Base-by-base conservation (phyloP, 2,329 filamentous ascomycete genomes). In the Colletotrichum tanaceti region DNA sequence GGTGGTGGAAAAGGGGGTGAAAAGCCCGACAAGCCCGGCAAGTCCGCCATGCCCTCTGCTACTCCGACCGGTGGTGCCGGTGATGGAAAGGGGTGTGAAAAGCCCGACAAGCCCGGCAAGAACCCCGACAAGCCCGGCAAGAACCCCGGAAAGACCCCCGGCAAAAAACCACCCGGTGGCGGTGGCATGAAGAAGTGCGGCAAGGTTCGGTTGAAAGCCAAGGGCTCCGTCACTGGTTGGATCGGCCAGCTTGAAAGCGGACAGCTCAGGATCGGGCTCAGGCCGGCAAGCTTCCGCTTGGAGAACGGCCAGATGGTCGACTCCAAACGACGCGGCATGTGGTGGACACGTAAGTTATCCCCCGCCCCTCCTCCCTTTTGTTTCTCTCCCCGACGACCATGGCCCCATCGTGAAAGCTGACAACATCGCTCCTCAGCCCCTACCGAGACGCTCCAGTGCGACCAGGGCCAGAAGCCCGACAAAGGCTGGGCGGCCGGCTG, bases 211-310 rank as follows among this genome's bases (percentile, higher is more conserved):
- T 74, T 90, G 43, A 81, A 79, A 5, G 83, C 85, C 43, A 80
- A 80, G 44, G 85, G 85, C 20, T 81, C 78, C 65, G 77, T 79
- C 20, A 80, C 82, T 38, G 87, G 88, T n/a, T 75, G 80, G 4
- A 79, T 91, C 49, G 89, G 87, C 13, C 86, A 91, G 75, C 81
- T 91, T 44, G 73, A 70, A 60, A 87, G 90, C 75, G 90, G 90
- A 10, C 89, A 91, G 78, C 82, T 90, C 52, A 85, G 86, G 44
- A 84, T 85, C 49, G 79, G 79, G 24, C 76, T 86, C 14, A 71
- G 78, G 5, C 74, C 82, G 54, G 83, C 82, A 16, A 80, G 83
- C 10, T 83, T 91, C 72, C 80, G 35, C 10, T 46, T 70, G 63
- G 58, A 84, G 70, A 80, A 81, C 18, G 82, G 82, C 59, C 84